Evolutionary conservation across 352 stramenopile genomes (phyloP).

Genomic region (Phytophthora brassicae): DNA sequence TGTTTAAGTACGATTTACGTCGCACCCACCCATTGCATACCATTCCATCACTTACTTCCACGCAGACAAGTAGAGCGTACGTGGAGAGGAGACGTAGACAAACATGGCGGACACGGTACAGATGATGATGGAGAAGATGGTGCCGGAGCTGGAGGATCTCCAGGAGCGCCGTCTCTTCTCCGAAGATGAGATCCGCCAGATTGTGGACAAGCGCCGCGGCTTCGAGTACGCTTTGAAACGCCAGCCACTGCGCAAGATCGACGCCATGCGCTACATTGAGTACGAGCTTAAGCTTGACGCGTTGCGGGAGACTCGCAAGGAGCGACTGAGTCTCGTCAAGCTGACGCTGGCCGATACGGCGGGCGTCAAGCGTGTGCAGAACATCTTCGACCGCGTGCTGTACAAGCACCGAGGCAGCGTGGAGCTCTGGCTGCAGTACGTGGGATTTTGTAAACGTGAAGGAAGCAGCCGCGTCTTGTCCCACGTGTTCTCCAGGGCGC

Average conservation of each 20-base stretch:
- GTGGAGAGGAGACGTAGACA: not conserved
- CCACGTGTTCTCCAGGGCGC: conserved; percentile 80
- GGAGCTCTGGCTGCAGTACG: conserved; percentile 91
- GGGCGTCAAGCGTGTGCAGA: conserved; percentile 71
- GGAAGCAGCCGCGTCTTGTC: conserved; percentile 71
- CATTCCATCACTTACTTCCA: conserved; percentile 5
- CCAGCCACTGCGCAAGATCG: conserved; percentile 87
- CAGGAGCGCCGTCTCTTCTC: conserved; percentile 87
- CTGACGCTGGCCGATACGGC: conserved; percentile 73
- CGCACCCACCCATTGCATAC: conserved; percentile 30
- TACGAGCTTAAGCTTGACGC: conserved; percentile 93
- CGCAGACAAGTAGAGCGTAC: not conserved
- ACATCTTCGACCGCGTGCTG: conserved; percentile 86
- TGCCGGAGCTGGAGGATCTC: conserved; percentile 93
- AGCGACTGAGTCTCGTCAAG: conserved; percentile 68
- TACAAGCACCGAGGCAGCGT: conserved; percentile 88
- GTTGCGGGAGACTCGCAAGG: conserved; percentile 83
- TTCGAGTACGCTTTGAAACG: conserved; percentile 94
- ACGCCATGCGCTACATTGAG: conserved; percentile 93
- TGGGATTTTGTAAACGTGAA: conserved; percentile 83
- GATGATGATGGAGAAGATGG: conserved; percentile 93
- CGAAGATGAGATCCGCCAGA: conserved; percentile 87
- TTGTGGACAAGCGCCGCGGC: conserved; percentile 86
- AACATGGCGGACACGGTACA: conserved; percentile 93
- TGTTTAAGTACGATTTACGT: conserved; percentile 28